Evolutionary conservation across 1,284 basidiomycete genomes (phyloP), one percentile per base, ranked within the genome.

Genomic region (Ustanciosporium gigantosporum): DNA sequence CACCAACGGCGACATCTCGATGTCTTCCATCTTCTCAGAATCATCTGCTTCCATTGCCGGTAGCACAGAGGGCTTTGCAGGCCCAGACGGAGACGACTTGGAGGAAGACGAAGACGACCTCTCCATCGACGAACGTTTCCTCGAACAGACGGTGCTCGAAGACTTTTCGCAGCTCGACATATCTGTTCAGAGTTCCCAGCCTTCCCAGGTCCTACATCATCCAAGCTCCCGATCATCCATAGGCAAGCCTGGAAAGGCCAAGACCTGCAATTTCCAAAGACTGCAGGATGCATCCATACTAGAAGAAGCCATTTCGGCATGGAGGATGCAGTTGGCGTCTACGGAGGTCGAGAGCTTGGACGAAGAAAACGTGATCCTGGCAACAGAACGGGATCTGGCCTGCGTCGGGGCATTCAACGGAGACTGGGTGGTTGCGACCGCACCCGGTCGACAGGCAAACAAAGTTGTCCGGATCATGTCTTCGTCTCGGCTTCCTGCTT

Each of bases 391-490:
- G 21, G 87, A 89, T 42, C 81, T 96, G 15, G 85, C 85, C 11
- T 82, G 82, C 38, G 79, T 91, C 22, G 91, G 91, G 0, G 79
- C 89, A 4, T 84, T 93, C 60, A 86, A 86, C 64, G 89, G 89
- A 25, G 90, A 95, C 76, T 94, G 91, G 91, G 91, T 90, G 69
- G 66, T 86, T 74, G 48, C 56, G 7, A 53, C 48, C 25, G 42
- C 49, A 5, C 20, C 41, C 8, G 55, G 38, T 14, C 41, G 51
- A 14, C 29, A 39, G 11, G 36, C 32, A 3, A 38, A 48, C 24
- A 55, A 66, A 23, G 37, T 74, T 20, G 69, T 73, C 24, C 69
- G 72, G 20, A 35, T 74, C 4, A 42, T 73, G 5, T 39, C 43
- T 5, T 53, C 46, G 13, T 27, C 40, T n/a, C 43, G 41, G n/a